These are phyloP conservation scores for Cylindrodendrum hubeiense DNA, from an alignment of 2,329 filamentous ascomycete genomes.

Conservation along the genomic window DNA sequence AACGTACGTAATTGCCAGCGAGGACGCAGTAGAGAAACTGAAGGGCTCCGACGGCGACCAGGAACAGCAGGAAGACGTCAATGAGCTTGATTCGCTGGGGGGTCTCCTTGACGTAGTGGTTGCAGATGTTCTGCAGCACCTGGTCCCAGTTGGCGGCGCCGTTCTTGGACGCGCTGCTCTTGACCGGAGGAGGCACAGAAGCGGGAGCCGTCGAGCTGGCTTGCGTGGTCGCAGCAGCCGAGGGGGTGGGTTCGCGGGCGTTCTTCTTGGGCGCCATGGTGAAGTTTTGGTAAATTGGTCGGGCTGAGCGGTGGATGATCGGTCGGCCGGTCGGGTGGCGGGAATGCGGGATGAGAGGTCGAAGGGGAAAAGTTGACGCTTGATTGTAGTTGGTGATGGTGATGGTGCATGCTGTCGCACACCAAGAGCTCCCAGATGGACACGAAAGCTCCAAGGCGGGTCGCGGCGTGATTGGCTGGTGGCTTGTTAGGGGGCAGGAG, in stretches of 20 bases:
- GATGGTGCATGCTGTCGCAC: constrained; percentile 31
- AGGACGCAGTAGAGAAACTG: constrained; percentile 95
- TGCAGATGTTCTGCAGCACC: constrained; percentile 78
- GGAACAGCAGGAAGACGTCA: constrained; percentile 90
- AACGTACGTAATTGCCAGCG: constrained; percentile 91
- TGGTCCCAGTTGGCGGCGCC: constrained; percentile 60
- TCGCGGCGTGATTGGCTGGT: constrained; percentile 48
- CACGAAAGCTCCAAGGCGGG: constrained; percentile 53
- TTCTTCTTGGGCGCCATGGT: constrained; percentile 66
- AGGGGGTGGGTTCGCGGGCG: constrained; percentile 48
- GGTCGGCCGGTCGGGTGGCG: constrained; percentile 7
- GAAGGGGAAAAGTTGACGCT: constrained; percentile 11
- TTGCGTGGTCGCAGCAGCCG: constrained; percentile 49
- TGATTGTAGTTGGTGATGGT: constrained; percentile 22
- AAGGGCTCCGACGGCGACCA: constrained; percentile 86
- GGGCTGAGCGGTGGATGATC: constrained; percentile 1
- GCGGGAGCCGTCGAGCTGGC: constrained; percentile 44
- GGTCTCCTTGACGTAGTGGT: constrained; percentile 83
- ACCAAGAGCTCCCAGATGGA: constrained; percentile 44
- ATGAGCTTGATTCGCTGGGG: constrained; percentile 93
- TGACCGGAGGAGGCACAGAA: constrained; percentile 42
- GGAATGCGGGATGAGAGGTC: constrained; percentile 13
- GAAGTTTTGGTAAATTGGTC: constrained; percentile 18
- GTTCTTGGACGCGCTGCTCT: constrained; percentile 38
- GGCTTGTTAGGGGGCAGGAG: constrained; percentile 1